Conservation (phyloP, 1,139 yeast genomes). For the Debaryomyces udenii region DNA sequence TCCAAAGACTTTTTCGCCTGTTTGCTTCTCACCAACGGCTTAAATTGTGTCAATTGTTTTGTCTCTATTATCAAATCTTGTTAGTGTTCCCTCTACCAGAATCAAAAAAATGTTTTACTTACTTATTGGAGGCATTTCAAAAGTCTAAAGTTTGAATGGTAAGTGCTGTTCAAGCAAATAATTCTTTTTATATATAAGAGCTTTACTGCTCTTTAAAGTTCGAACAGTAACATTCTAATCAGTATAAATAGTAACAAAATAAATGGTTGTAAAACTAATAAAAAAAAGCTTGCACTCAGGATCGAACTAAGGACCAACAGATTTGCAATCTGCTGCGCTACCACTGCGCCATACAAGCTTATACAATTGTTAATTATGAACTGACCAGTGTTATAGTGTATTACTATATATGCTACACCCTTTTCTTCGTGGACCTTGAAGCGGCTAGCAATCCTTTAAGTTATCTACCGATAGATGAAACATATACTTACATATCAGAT, state of each 20-base stretch:
- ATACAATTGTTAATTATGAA: too few relatives aligned
- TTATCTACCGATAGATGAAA: too few relatives aligned
- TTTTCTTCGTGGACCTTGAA: too few relatives aligned
- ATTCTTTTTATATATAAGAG: too few relatives aligned
- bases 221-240: too few relatives aligned
- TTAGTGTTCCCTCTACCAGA: neutral
- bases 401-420: too few relatives aligned
- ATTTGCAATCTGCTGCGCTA: constrained; percentile 93
- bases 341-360: constrained; percentile 85
- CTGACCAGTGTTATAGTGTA: too few relatives aligned
- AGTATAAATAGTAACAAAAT: neutral
- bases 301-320: constrained; percentile 88
- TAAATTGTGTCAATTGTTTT: constrained; percentile 1
- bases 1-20: neutral
- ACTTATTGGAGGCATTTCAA: constrained; percentile 6
- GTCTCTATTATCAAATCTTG: neutral
- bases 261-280: constrained; percentile 11
- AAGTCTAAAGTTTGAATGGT: too few relatives aligned
- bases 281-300: constrained; percentile 72
- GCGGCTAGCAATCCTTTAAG: too few relatives aligned
- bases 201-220: too few relatives aligned
- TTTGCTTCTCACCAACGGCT: constrained; percentile 6
- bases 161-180: too few relatives aligned
- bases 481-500: too few relatives aligned
- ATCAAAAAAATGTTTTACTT: neutral